Evolutionary conservation across 2,329 filamentous ascomycete genomes (phyloP), one percentile per base, ranked within the genome.

Genomic region (Septoria linicola): DNA sequence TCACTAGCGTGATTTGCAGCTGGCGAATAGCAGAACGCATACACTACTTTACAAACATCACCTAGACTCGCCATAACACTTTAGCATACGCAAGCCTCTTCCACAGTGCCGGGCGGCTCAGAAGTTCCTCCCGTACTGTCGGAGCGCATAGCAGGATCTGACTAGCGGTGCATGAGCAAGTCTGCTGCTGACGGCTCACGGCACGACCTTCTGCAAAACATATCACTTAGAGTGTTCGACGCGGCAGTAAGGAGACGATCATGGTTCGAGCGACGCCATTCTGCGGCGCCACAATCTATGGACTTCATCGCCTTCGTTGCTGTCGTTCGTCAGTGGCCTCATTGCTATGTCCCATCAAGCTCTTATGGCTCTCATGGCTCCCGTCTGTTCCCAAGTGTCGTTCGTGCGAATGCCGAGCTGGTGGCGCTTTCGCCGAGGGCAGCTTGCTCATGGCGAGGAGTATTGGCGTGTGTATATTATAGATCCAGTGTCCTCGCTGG

Each of bases 41-140:
- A 36, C 31, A 21, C 43, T 37, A 46, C 35, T 46, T 37, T 46
- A n/a, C n/a, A n/a, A n/a, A n/a, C n/a, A n/a, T n/a, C n/a, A n/a
- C n/a, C n/a, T n/a, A n/a, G n/a, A n/a, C n/a, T 36, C 14, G 11
- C 43, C 34, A 37, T 32, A 36, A 16, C 32, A 46, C 32, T 37
- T 32, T 14, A 46, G n/a, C 19, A 19, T 20, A 46, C 20, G 32
- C 43, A 46, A 46, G 43, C 32, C 20, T 37, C 16, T 6, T 35
- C 13, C 23, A 23, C 19, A 21, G 21, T 37, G 43, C 34, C 34
- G n/a, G 43, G 43, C 43, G 43, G 43, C 43, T 46, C 19, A 23
- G 34, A 19, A 13, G 21, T 16, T 11, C 11, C n/a, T 19, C 16
- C 14, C 23, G 3, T 16, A 23, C 32, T 35, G 41, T 32, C 27